phyloP scores from a whole-genome alignment of 331 rosid genomes.

The Rosa hybrid region DNA sequence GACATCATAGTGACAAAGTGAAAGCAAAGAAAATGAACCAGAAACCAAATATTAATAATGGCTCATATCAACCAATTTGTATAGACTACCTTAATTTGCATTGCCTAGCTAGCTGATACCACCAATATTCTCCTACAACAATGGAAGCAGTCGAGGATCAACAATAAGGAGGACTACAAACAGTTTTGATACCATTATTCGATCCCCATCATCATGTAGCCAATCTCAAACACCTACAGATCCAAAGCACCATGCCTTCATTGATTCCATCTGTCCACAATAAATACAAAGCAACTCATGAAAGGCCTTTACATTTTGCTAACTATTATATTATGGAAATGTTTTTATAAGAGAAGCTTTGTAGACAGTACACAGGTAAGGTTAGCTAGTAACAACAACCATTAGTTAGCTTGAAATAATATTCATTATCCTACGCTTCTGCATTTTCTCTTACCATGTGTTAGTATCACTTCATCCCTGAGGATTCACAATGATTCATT shows the following conservation, averaged over 20 bases:
- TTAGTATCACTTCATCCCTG: not conserved
- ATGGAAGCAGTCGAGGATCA: conserved; percentile 82
- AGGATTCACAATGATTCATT: not conserved
- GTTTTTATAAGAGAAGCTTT: not conserved
- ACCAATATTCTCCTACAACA: conserved; percentile 74
- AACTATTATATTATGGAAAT: conserved; percentile 18
- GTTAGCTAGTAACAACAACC: not conserved
- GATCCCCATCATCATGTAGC: conserved; percentile 65
- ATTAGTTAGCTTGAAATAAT: not conserved
- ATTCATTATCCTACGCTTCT: not conserved
- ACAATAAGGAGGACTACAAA: conserved; percentile 50
- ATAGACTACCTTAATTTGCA: conserved; percentile 70
- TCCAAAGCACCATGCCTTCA: conserved; percentile 51
- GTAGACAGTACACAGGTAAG: not conserved
- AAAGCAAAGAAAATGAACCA: too few relatives aligned
- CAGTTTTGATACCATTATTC: conserved; percentile 62
- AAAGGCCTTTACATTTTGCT: conserved; percentile 22
- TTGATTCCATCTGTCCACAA: conserved; percentile 71
- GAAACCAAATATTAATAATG: not conserved
- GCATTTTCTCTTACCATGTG: not conserved
- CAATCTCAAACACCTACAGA: conserved; percentile 59
- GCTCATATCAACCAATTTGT: conserved; percentile 23
- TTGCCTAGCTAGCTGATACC: conserved; percentile 42
- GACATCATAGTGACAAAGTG: not conserved
- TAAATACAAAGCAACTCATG: conserved; percentile 30